Conservation (phyloP, 2,329 filamentous ascomycete species). For the Penicillium sp. region DNA sequence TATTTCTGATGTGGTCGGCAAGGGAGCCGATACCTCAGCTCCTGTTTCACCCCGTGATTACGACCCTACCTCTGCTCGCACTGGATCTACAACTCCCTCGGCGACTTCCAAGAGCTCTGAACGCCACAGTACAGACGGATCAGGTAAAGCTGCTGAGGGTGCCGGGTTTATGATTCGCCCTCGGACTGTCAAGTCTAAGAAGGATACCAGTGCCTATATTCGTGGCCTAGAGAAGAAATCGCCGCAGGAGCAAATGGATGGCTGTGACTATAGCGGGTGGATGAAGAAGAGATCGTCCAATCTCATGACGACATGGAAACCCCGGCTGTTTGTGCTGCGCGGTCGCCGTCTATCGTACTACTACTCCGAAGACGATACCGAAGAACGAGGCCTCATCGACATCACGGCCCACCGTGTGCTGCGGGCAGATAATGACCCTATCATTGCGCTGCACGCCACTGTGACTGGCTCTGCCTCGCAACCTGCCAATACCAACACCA, state of each 20-base stretch:
- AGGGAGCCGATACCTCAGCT: constrained; percentile 50
- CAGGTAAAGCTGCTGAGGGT: constrained; percentile 54
- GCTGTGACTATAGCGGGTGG: constrained; percentile 94
- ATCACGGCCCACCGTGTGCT: constrained; percentile 98
- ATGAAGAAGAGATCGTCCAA: constrained; percentile 99
- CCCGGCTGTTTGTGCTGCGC: constrained; percentile 90
- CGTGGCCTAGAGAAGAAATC: constrained; percentile 80
- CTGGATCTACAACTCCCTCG: constrained; percentile 72
- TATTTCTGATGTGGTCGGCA: constrained; percentile 75
- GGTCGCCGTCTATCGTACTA: constrained; percentile 93
- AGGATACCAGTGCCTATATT: constrained; percentile 92
- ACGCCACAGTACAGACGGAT: constrained; percentile 71
- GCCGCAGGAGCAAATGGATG: constrained; percentile 80
- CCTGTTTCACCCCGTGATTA: constrained; percentile 56
- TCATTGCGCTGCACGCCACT: constrained; percentile 89
- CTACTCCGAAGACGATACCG: constrained; percentile 87
- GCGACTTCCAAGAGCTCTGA: constrained; percentile 73
- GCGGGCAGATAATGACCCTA: constrained; percentile 85
- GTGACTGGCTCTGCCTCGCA: constrained; percentile 82
- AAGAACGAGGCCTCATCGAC: constrained; percentile 95
- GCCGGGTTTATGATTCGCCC: constrained; percentile 53
- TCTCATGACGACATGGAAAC: constrained; percentile 97
- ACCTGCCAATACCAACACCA: constrained; percentile 46
- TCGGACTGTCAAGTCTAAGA: constrained; percentile 75
- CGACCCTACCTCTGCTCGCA: constrained; percentile 69